phyloP scores from a whole-genome alignment of 306 rosid genomes.

The Cucurbita maxima region DNA sequence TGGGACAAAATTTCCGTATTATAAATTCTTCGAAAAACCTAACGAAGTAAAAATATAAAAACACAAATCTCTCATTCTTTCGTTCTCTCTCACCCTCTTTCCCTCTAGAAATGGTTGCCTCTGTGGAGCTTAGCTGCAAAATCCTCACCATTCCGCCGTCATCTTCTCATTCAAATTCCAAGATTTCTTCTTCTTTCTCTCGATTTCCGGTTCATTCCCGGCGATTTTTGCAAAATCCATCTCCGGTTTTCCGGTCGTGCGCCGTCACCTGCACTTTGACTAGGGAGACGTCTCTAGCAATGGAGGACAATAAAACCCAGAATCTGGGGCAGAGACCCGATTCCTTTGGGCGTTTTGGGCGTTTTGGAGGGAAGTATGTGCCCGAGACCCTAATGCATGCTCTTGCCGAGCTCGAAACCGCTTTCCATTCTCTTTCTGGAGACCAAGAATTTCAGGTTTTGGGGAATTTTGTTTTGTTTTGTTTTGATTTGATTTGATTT shows the following conservation, averaged over 20 bases:
- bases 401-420: constrained; percentile 68
- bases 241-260: neutral
- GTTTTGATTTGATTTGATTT: neutral
- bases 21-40: neutral
- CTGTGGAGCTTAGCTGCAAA: constrained; percentile 13
- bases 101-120: constrained; percentile 11
- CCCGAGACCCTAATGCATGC: constrained; percentile 94
- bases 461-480: neutral
- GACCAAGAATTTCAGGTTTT: constrained; percentile 73
- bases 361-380: constrained; percentile 84
- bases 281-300: constrained; percentile 19
- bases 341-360: constrained; percentile 78
- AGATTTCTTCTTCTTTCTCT: constrained; percentile 8
- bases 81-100: neutral
- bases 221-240: constrained; percentile 20
- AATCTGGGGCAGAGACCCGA: constrained; percentile 47
- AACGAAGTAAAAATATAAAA: neutral
- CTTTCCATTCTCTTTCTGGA: constrained; percentile 48
- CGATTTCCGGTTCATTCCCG: constrained; percentile 17
- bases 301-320: constrained; percentile 12
- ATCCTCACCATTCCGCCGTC: constrained; percentile 6
- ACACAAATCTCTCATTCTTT: neutral
- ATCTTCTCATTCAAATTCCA: constrained; percentile 11
- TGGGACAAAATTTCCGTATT: neutral
- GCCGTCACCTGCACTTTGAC: constrained; percentile 39